phyloP scores from a whole-genome alignment of 257 asterid genomes.

The Prunella vulgaris region DNA sequence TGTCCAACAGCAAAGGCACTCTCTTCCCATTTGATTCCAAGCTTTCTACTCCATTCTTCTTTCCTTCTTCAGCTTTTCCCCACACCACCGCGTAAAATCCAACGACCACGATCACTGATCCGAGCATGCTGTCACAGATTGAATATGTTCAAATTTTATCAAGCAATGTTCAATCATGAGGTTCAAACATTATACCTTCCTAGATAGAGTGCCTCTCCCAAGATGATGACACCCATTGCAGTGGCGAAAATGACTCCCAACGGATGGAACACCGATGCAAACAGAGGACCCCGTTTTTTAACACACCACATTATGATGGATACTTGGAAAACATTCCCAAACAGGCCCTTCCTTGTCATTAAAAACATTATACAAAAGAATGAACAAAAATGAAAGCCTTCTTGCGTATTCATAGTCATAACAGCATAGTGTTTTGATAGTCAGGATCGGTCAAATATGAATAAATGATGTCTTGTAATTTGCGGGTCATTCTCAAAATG shows the following conservation, averaged over 20 bases:
- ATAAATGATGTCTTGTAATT: too few species aligned
- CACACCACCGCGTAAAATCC: constrained; percentile 61
- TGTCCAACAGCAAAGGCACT: constrained; percentile 36
- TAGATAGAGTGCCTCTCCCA: constrained; percentile 56
- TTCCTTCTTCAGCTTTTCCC: constrained; percentile 57
- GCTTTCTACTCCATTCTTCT: constrained; percentile 12
- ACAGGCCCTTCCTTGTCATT: constrained; percentile 36
- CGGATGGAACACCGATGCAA: constrained; percentile 64
- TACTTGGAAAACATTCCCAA: constrained; percentile 62
- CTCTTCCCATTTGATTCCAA: constrained; percentile 29
- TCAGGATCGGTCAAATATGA: too few species aligned
- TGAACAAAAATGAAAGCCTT: neutral
- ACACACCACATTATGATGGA: constrained; percentile 55
- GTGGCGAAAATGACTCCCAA: constrained; percentile 47
- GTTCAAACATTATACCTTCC: constrained; percentile 45
- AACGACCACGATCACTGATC: constrained; percentile 43
- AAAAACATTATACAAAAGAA: too few species aligned
- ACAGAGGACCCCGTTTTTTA: constrained; percentile 58
- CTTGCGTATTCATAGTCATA: neutral
- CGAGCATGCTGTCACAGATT: constrained; percentile 50
- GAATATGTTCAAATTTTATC: neutral
- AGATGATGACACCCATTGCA: constrained; percentile 34
- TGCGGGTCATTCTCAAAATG: too few species aligned
- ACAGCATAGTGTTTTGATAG: neutral
- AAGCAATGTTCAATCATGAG: too few species aligned